Percentiles rank a stretch among this genome's conserved stretches.
These are phyloP conservation scores for Polygonum maritimum DNA, from an alignment of 148 eudicot species.

Conservation along the genomic window DNA sequence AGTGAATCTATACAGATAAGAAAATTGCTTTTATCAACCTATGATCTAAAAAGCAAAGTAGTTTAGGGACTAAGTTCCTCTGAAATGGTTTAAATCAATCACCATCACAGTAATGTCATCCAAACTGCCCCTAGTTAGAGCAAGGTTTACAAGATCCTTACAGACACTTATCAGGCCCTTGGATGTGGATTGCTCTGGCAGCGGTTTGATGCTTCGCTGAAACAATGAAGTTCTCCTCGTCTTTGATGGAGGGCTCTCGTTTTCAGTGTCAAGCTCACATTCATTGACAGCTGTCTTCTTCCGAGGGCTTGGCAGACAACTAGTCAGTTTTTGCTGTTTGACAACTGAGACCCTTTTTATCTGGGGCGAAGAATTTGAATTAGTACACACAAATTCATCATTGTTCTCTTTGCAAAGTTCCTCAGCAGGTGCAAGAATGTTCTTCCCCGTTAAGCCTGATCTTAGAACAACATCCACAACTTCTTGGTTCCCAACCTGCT, in stretches of 20 bases:
- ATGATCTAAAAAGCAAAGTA: background rate
- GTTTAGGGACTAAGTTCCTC: background rate
- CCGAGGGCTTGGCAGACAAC: constrained; percentile 8
- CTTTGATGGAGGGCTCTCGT: constrained; percentile 18
- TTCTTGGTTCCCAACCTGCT: constrained; percentile 48
- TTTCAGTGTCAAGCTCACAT: constrained; percentile 11
- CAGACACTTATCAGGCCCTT: constrained; percentile 53
- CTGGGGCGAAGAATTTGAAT: constrained; percentile 38
- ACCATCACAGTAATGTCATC: constrained; percentile 89
- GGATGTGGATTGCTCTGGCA: constrained; percentile 20
- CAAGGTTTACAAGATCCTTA: constrained; percentile 71
- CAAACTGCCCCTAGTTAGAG: constrained; percentile 64
- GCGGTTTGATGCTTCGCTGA: constrained; percentile 27
- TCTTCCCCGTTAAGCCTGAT: constrained; percentile 25
- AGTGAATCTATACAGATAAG: constrained; percentile 3
- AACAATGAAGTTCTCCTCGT: constrained; percentile 27
- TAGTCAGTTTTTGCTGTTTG: constrained; percentile 30
- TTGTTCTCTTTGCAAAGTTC: constrained; percentile 20
- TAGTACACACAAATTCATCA: constrained; percentile 21
- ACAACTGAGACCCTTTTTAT: constrained; percentile 30
- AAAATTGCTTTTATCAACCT: background rate
- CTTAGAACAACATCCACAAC: constrained; percentile 51
- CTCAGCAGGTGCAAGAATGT: constrained; percentile 11
- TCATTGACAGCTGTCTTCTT: background rate
- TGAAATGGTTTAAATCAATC: constrained; percentile 56